Evolutionary conservation across 352 stramenopile genomes (phyloP), one percentile per base, ranked within the genome.

Genomic region (Phytophthora niederhauseri): DNA sequence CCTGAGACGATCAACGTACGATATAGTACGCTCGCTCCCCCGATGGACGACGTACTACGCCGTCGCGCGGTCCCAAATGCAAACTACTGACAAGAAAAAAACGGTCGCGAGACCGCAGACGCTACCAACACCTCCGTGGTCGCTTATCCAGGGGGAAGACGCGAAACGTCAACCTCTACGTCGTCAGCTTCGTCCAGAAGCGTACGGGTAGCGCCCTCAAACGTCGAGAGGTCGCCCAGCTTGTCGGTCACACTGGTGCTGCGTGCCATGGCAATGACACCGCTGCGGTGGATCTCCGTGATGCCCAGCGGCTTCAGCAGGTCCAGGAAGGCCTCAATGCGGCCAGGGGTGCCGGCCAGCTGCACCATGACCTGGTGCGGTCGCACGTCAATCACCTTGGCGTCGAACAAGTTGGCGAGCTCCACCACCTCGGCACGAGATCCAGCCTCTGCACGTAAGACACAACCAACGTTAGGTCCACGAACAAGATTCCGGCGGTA

Each of bases 301-400:
- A 95, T 94, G 30, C 88, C 88, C 34, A 93, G 67, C 24, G 88
- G 86, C 75, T 94, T 94, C 31, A 95, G 73, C 57, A 95, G 70
- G 57, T 94, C 83, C 54, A 95, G 68, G 71, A 95, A 93, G 15
- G 88, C 82, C 66, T 94, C 85, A 60, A 95, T 94, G 50, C 86
- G 88, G 50, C 76, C 78, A 31, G 84, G 88, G 2, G 85, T 91
- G 46, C 88, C 88, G 8, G 85, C 88, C 34, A 95, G 63, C 64
- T 95, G 88, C 55, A 94, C 86, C 84, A 95, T 93, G 28, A 94
- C 77, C 61, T 94, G 88, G 69, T 92, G 78, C 59, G 88, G 76
- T 60, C 85, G 86, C 64, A 95, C 88, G 66, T 95, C 86, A 12
- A 95, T 91, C 43, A 94, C 83, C 75, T 95, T 95, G 64, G 85